These are phyloP conservation scores for Hydnomerulius pinastri DNA, from an alignment of 768 basidiomycete species.

Conservation along the genomic window DNA sequence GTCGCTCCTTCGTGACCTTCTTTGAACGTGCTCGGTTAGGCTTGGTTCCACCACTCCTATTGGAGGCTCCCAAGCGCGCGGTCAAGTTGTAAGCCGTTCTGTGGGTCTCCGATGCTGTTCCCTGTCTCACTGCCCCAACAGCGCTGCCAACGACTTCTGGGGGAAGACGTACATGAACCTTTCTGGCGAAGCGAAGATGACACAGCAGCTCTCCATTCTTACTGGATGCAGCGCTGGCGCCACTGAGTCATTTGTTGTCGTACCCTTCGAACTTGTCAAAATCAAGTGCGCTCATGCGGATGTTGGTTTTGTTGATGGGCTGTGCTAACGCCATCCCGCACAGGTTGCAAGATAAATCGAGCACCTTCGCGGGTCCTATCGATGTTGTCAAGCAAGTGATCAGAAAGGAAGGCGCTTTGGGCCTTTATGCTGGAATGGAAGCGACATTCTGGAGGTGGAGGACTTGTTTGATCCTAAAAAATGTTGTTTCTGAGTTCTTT, in stretches of 20 bases:
- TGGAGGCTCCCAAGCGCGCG: conserved; percentile 98
- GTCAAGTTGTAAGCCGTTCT: conserved; percentile 76
- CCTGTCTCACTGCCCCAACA: conserved; percentile 27
- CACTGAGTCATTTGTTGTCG: conserved; percentile 92
- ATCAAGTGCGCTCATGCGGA: conserved; percentile 56
- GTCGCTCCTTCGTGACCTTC: not conserved
- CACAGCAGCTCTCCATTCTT: conserved; percentile 78
- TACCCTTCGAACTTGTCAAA: conserved; percentile 95
- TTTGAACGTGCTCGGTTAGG: conserved; percentile 42
- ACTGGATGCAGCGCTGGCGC: conserved; percentile 96
- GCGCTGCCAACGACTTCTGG: conserved; percentile 95
- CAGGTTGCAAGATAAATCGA: conserved; percentile 90
- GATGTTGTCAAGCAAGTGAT: conserved; percentile 86
- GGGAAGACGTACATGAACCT: conserved; percentile 71
- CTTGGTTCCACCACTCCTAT: conserved; percentile 89
- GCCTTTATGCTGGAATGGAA: conserved; percentile 94
- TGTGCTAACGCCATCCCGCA: conserved; percentile 2
- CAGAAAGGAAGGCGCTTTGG: conserved; percentile 76
- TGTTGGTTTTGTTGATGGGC: conserved; percentile 2
- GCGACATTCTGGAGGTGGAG: conserved; percentile 92
- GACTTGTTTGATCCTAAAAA: not conserved
- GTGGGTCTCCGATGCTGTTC: not conserved
- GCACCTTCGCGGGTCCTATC: conserved; percentile 87
- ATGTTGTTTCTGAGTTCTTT: not conserved
- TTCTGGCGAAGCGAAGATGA: conserved; percentile 82